Evolutionary conservation across 169 alveolate species (phyloP).

Genomic region (Cryptosporidium xiaoi): DNA sequence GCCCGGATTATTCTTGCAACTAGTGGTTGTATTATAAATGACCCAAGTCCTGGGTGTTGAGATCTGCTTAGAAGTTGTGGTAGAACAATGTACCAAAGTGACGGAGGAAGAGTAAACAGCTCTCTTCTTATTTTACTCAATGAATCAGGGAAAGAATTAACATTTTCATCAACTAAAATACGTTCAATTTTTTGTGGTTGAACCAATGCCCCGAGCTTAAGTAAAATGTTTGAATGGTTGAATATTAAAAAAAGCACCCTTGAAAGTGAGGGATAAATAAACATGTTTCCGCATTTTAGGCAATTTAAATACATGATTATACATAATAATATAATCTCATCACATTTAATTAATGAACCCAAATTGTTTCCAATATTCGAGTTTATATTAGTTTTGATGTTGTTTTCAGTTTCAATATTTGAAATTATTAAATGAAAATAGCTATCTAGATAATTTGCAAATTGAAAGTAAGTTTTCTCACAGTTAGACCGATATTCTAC

Average conservation of each 20-base stretch:
- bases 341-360: slow-evolving; percentile 52
- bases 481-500: slow-evolving; percentile 49
- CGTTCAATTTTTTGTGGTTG: background rate
- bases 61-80: slow-evolving; percentile 81
- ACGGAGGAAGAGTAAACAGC: slow-evolving; percentile 11
- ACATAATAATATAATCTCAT: slow-evolving; percentile 49
- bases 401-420: slow-evolving; percentile 18
- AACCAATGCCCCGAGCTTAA: background rate
- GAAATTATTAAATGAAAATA: slow-evolving; percentile 60
- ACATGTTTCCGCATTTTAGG: slow-evolving; percentile 51
- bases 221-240: slow-evolving; percentile 44
- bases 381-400: slow-evolving; percentile 1
- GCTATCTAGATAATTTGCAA: slow-evolving; percentile 56
- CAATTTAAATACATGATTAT: slow-evolving; percentile 55
- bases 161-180: slow-evolving; percentile 3
- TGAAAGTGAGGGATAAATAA: slow-evolving; percentile 60
- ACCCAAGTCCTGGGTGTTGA: slow-evolving; percentile 79
- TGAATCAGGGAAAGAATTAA: slow-evolving; percentile 7
- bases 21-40: slow-evolving; percentile 77
- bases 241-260: slow-evolving; percentile 52
- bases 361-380: background rate
- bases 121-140: slow-evolving; percentile 37
- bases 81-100: slow-evolving; percentile 78
- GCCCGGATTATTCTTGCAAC: slow-evolving; percentile 76
- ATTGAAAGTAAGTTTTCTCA: slow-evolving; percentile 68